Evolutionary conservation across 345 rosid genomes (phyloP).

Genomic region (Rhodamnia argentea): DNA sequence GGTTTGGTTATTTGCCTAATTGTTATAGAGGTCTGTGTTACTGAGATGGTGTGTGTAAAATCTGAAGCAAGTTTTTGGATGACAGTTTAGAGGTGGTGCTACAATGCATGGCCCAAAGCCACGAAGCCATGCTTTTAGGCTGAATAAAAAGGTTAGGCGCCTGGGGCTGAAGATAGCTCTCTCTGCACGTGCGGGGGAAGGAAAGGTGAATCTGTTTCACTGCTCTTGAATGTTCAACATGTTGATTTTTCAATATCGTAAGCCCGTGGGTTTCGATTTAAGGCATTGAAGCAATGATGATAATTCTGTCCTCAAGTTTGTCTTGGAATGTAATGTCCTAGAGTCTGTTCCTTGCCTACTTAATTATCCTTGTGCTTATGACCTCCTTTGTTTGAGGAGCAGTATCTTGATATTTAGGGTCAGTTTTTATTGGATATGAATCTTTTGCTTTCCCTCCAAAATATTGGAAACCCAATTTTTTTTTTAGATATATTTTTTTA

Average conservation of each 20-base stretch:
- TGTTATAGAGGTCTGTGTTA: not conserved
- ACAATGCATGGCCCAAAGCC: slow-evolving; percentile 92
- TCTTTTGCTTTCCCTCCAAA: not conserved
- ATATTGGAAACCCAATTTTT: not conserved
- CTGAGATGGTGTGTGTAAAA: not conserved
- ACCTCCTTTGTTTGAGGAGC: not conserved
- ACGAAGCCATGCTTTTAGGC: slow-evolving; percentile 82
- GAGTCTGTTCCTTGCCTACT: not conserved
- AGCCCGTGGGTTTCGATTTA: not conserved
- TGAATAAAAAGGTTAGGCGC: slow-evolving; percentile 86
- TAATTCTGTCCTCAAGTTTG: not conserved
- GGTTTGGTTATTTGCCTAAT: slow-evolving; percentile 26
- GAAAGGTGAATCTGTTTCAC: slow-evolving; percentile 41
- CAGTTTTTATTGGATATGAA: not conserved
- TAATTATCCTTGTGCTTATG: not conserved
- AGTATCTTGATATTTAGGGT: not conserved
- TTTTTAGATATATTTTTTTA: too few relatives aligned
- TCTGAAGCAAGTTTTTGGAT: not conserved
- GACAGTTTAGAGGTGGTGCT: slow-evolving; percentile 89
- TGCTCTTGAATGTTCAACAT: not conserved
- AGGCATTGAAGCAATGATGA: not conserved
- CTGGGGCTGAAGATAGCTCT: slow-evolving; percentile 88
- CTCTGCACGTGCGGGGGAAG: slow-evolving; percentile 91
- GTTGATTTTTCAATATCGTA: not conserved
- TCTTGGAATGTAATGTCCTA: not conserved